Evolutionary conservation across 805 yeast species (phyloP).

Genomic region (Gaillardinia entomophila): DNA sequence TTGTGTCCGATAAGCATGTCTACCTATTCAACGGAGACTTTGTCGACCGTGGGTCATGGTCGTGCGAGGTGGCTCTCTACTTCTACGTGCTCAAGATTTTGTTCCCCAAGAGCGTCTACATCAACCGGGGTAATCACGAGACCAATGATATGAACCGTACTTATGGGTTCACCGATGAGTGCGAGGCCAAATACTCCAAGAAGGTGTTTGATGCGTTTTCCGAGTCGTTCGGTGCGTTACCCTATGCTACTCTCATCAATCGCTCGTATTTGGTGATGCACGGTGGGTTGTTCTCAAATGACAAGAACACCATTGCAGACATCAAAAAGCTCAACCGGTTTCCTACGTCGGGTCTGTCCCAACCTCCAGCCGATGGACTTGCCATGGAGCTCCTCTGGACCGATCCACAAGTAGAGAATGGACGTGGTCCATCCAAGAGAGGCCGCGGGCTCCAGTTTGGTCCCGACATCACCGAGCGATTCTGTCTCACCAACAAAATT

Average conservation of each 20-base stretch:
- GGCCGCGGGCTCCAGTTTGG: conserved; percentile 97
- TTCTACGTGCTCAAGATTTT: conserved; percentile 72
- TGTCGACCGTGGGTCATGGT: conserved; percentile 98
- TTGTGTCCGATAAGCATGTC: conserved; percentile 58
- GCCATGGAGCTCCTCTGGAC: conserved; percentile 98
- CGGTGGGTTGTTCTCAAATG: conserved; percentile 88
- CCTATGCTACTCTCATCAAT: conserved; percentile 79
- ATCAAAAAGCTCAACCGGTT: conserved; percentile 68
- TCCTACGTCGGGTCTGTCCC: conserved; percentile 44
- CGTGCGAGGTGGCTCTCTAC: conserved; percentile 87
- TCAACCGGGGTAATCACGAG: conserved; percentile 96
- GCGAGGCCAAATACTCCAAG: conserved; percentile 82
- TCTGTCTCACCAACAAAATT: conserved; percentile 66
- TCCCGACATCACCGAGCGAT: conserved; percentile 82
- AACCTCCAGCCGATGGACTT: conserved; percentile 86
- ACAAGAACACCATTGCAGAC: conserved; percentile 64
- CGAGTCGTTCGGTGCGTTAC: conserved; percentile 79
- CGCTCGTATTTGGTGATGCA: conserved; percentile 83
- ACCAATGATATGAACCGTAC: conserved; percentile 95
- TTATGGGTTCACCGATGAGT: conserved; percentile 95
- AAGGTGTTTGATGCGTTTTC: conserved; percentile 76
- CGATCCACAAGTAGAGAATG: conserved; percentile 78
- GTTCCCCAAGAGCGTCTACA: conserved; percentile 61
- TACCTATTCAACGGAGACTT: conserved; percentile 95
- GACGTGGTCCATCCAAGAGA: conserved; percentile 84